Evolutionary conservation across 805 yeast genomes (phyloP).

Genomic region (Brettanomyces naardenensis): DNA sequence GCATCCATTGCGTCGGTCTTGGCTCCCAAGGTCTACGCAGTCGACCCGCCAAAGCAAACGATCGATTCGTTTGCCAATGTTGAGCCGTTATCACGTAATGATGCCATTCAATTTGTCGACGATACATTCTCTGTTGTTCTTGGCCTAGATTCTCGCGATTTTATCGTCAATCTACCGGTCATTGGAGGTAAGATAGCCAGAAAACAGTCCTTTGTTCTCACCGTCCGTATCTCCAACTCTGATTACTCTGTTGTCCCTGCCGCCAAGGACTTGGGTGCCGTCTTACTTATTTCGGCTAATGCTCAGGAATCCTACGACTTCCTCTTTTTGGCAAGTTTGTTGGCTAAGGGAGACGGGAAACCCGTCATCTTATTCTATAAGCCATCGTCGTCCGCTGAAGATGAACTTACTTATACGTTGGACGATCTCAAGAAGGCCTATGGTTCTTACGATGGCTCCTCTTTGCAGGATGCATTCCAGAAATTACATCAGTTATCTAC

Average conservation of each 20-base stretch:
- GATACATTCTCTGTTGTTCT: slow-evolving; percentile 35
- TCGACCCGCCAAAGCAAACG: slow-evolving; percentile 6
- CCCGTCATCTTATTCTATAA: slow-evolving; percentile 71
- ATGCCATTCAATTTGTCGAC: slow-evolving; percentile 41
- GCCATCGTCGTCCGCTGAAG: slow-evolving; percentile 2
- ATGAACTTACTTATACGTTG: slow-evolving; percentile 6
- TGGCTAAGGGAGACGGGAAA: slow-evolving; percentile 38
- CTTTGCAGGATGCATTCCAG: slow-evolving; percentile 27
- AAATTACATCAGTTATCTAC: slow-evolving; percentile 22
- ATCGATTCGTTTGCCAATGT: neutral
- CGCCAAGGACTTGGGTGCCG: slow-evolving; percentile 59
- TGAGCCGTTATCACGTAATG: slow-evolving; percentile 32
- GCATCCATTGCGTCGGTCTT: neutral
- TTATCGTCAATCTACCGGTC: slow-evolving; percentile 55
- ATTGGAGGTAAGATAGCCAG: slow-evolving; percentile 25
- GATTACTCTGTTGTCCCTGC: slow-evolving; percentile 70
- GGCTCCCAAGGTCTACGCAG: slow-evolving; percentile 5
- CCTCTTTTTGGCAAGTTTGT: slow-evolving; percentile 49
- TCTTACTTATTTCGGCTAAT: slow-evolving; percentile 60
- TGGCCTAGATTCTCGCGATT: slow-evolving; percentile 41
- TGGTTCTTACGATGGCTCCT: slow-evolving; percentile 19
- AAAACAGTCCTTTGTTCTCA: slow-evolving; percentile 43
- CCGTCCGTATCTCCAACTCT: slow-evolving; percentile 45
- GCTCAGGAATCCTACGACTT: slow-evolving; percentile 44
- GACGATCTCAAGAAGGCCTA: slow-evolving; percentile 7